Conservation (phyloP, 768 basidiomycete genomes). For the Nevesoporus exiguus region DNA sequence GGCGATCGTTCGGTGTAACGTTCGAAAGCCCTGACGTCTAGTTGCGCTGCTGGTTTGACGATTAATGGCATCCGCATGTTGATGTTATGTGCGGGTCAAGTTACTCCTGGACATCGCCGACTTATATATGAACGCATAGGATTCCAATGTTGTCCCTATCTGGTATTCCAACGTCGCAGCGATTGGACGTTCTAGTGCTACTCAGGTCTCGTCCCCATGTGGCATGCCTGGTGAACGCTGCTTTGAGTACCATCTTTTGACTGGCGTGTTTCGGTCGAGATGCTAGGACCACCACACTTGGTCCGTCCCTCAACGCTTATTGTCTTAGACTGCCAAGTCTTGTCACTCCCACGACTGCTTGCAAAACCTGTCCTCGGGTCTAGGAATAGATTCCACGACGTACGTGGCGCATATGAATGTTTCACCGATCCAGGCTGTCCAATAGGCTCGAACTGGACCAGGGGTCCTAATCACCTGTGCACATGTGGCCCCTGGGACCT, state of each 20-base stretch:
- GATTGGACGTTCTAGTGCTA: no score
- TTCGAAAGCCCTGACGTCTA: neutral
- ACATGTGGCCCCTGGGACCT: neutral
- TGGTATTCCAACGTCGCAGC: neutral
- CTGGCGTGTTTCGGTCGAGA: no score
- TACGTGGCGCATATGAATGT: neutral
- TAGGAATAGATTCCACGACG: neutral
- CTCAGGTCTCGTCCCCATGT: no score
- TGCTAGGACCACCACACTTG: no score
- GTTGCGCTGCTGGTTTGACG: neutral
- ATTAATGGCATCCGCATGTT: constrained; percentile 12
- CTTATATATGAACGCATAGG: constrained; percentile 2
- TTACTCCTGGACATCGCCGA: neutral
- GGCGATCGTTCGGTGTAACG: constrained; percentile 1
- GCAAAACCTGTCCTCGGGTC: no score
- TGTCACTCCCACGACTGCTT: no score
- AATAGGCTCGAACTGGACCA: neutral
- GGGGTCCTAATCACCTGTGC: neutral
- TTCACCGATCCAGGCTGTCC: neutral
- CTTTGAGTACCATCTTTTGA: no score
- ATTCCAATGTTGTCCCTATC: neutral
- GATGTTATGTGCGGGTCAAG: neutral
- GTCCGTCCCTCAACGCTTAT: no score
- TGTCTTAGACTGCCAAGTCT: no score
- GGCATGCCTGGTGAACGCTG: no score